Evolutionary conservation across 257 asterid species (phyloP).

Genomic region (Plantago ovata): DNA sequence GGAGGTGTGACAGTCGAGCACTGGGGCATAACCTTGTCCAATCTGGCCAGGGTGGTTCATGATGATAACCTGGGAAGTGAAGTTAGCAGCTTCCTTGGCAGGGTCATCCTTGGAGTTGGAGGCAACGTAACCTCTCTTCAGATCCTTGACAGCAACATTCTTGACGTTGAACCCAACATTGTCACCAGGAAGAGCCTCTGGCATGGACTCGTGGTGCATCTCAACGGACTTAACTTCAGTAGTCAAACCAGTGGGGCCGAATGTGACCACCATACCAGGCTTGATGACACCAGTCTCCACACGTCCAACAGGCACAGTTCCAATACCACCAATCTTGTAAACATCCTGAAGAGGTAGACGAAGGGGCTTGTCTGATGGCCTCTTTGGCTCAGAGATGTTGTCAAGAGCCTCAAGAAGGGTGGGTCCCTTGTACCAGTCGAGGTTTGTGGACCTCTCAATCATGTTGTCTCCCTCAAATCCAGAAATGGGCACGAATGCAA

Average conservation of each 20-base stretch:
- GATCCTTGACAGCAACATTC: conserved; percentile 78
- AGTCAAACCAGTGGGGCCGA: conserved; percentile 55
- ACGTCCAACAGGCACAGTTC: conserved; percentile 21
- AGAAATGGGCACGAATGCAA: conserved; percentile 44
- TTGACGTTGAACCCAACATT: conserved; percentile 66
- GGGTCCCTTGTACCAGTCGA: conserved; percentile 69
- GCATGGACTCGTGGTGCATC: conserved; percentile 61
- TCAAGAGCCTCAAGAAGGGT: conserved; percentile 65
- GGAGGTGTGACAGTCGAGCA: conserved; percentile 56
- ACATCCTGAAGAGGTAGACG: conserved; percentile 22
- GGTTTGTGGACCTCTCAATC: conserved; percentile 59
- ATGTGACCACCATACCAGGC: conserved; percentile 50
- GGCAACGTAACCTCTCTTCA: conserved; percentile 66
- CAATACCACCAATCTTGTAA: conserved; percentile 22
- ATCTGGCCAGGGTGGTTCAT: conserved; percentile 70
- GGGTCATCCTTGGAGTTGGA: conserved; percentile 67
- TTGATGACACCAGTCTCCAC: conserved; percentile 19
- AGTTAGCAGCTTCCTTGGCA: conserved; percentile 50
- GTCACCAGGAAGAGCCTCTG: conserved; percentile 60
- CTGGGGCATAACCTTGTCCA: conserved; percentile 60
- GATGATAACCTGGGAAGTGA: conserved; percentile 56
- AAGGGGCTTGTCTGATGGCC: conserved; percentile 22
- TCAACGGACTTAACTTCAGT: conserved; percentile 65
- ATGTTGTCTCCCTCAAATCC: conserved; percentile 52
- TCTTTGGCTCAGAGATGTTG: conserved; percentile 25